A percentile compares a stretch with the other conserved stretches of the same genome.
Evolutionary conservation across 805 yeast species (phyloP).

Genomic region (Ogataea salicorniae): DNA sequence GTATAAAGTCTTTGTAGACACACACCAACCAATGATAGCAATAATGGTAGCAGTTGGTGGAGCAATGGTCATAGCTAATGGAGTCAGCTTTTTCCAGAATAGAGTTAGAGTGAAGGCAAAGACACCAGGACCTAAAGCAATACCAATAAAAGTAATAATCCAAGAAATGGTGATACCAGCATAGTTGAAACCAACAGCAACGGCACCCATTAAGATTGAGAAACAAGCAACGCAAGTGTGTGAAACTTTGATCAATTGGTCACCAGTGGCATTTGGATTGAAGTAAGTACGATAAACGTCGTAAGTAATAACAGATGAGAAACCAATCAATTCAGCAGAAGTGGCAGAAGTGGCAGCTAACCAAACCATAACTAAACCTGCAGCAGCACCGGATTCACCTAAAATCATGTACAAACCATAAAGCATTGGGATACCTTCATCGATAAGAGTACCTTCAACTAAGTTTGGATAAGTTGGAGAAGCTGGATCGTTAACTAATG

Average conservation of each 20-base stretch:
- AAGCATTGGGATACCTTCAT: conserved; percentile 35
- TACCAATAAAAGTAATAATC: conserved; percentile 42
- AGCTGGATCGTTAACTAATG: conserved; percentile 27
- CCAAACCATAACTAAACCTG: conserved; percentile 35
- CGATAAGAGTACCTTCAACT: conserved; percentile 34
- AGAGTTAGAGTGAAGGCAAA: conserved; percentile 41
- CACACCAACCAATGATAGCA: conserved; percentile 43
- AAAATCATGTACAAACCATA: conserved; percentile 31
- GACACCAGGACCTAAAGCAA: conserved; percentile 47
- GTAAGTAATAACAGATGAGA: conserved; percentile 36
- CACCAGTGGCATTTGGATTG: conserved; percentile 36
- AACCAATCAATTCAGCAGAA: conserved; percentile 37
- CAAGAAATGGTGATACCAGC: conserved; percentile 38
- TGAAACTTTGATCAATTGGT: conserved; percentile 31
- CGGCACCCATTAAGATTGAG: conserved; percentile 38
- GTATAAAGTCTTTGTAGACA: conserved; percentile 38
- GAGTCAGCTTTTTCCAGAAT: conserved; percentile 35
- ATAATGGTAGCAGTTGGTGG: conserved; percentile 48
- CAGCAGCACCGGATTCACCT: conserved; percentile 39
- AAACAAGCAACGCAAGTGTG: conserved; percentile 34
- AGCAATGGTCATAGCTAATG: conserved; percentile 34
- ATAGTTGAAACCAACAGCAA: conserved; percentile 37
- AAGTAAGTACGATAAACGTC: conserved; percentile 37
- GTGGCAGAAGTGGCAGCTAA: conserved; percentile 39
- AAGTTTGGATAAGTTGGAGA: conserved; percentile 38